A percentile compares a stretch with the other conserved stretches of the same genome.
These are phyloP conservation scores for Boletellus emodensis DNA, from an alignment of 768 basidiomycete genomes.

Conservation along the genomic window DNA sequence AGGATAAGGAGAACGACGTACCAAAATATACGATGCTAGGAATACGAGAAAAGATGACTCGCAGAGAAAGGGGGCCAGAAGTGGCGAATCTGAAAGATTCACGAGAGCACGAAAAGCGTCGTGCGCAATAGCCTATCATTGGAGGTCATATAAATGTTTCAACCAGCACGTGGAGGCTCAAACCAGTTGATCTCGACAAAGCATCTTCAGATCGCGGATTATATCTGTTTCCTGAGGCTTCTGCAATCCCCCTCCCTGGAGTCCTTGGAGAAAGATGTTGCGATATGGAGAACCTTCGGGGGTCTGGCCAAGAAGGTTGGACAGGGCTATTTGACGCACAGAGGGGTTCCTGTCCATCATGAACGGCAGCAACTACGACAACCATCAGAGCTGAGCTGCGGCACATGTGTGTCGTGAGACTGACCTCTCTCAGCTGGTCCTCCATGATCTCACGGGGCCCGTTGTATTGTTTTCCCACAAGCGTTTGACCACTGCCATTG, in stretches of 20 bases:
- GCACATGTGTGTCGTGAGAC: slow-evolving; percentile 3
- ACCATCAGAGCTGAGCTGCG: slow-evolving; percentile 7
- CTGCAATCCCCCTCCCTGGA: slow-evolving; percentile 54
- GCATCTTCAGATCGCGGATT: slow-evolving; percentile 75
- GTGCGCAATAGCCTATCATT: slow-evolving; percentile 74
- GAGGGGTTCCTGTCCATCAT: slow-evolving; percentile 83
- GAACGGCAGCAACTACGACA: slow-evolving; percentile 72
- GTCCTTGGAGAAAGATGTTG: slow-evolving; percentile 66
- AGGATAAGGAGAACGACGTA: slow-evolving; percentile 38
- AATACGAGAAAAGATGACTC: slow-evolving; percentile 75
- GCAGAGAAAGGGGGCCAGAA: slow-evolving; percentile 60
- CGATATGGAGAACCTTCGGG: slow-evolving; percentile 66
- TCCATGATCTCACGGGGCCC: slow-evolving; percentile 26
- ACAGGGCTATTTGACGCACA: slow-evolving; percentile 81
- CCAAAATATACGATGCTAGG: slow-evolving; percentile 85
- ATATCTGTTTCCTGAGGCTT: slow-evolving; percentile 59
- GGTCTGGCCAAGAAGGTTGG: slow-evolving; percentile 80
- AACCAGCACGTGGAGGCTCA: slow-evolving; percentile 31
- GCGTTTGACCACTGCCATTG: not conserved
- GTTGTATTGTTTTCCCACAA: slow-evolving; percentile 18
- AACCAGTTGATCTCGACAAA: slow-evolving; percentile 86
- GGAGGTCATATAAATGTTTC: slow-evolving; percentile 14
- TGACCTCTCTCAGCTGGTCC: slow-evolving; percentile 39
- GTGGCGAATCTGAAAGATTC: slow-evolving; percentile 84
- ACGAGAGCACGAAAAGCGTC: slow-evolving; percentile 93